Evolutionary conservation across 768 basidiomycete species (phyloP), one percentile per base, ranked within the genome.

Genomic region (Suillus lakei): DNA sequence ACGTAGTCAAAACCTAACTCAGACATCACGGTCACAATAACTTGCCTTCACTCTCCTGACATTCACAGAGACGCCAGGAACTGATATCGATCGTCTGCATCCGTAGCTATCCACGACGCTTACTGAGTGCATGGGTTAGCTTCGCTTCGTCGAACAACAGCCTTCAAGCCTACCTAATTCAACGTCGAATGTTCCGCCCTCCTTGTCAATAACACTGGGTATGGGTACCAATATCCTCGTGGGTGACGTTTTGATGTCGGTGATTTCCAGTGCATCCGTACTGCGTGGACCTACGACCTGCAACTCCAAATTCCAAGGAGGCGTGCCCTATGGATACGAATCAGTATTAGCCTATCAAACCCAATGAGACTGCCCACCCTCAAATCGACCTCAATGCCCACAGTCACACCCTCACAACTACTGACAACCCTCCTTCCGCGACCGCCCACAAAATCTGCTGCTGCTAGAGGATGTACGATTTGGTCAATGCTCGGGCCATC

Each of bases 61-160:
- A 70, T 93, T 93, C 59, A 97, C 93, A 8, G 87, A 84, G 39
- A 97, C 78, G 3, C 91, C 92, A n/a, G 90, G 88, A 0, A 89
- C 89, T 9, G 88, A 85, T 18, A 98, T 78, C 9, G 88, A 73
- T 30, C 93, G 85, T 71, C 89, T 91, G 79, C 98, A 98, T 34
- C 91, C 91, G 72, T 94, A 93, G 5, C 87, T 87, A 79, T 99
- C 98, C 73, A 92, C 90, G 32, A 99, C 88, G 70, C 87, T 92
- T 62, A 93, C 90, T 90, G 77, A 44, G 64, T n/a, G 39, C 64
- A 56, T 7, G n/a, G 50, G 75, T 64, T 71, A 67, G 51, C 67
- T 62, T 23, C 50, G 56, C 26, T 16, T 18, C n/a, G 23, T 10
- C 43, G 36, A 9, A 61, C 26, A 65, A 46, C 12, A 61, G 9